A percentile compares a stretch with the other conserved stretches of the same genome.
Evolutionary conservation across 768 basidiomycete species (phyloP).

Genomic region (Podaxis rugospora): DNA sequence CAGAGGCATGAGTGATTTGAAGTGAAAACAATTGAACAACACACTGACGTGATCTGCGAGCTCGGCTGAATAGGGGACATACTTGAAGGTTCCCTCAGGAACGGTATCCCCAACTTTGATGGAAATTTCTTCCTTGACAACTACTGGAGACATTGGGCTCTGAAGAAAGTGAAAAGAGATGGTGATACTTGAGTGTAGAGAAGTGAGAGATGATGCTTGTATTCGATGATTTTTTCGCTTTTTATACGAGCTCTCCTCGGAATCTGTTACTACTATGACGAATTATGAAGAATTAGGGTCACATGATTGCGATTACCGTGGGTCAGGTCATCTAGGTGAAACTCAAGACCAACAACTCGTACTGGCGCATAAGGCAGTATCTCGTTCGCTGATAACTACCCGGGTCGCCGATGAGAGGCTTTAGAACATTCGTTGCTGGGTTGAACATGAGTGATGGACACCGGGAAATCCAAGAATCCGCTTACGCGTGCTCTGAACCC

Average conservation of each 20-base stretch:
- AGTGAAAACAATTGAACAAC: background rate
- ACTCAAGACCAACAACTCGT: background rate
- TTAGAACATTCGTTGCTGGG: background rate
- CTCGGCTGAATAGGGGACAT: conserved; percentile 58
- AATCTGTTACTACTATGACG: background rate
- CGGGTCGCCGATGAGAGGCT: background rate
- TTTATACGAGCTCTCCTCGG: background rate
- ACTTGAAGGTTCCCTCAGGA: conserved; percentile 36
- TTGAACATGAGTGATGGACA: background rate
- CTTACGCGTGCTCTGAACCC: background rate
- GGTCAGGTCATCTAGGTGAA: too few species aligned
- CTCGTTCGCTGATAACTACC: background rate
- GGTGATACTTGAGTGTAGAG: background rate
- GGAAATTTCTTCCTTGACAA: conserved; percentile 19
- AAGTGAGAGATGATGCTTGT: background rate
- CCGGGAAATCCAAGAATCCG: background rate
- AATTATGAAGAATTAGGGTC: background rate
- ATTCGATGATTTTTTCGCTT: background rate
- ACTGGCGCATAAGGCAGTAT: background rate
- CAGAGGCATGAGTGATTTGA: conserved; percentile 12
- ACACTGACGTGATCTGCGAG: conserved; percentile 57
- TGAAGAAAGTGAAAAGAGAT: background rate
- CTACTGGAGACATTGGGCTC: conserved; percentile 6
- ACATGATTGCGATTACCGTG: background rate
- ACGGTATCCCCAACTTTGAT: conserved; percentile 35